Evolutionary conservation across 192 early-diverging fungal genomes (phyloP).

Genomic region (Coemansia sp.): DNA sequence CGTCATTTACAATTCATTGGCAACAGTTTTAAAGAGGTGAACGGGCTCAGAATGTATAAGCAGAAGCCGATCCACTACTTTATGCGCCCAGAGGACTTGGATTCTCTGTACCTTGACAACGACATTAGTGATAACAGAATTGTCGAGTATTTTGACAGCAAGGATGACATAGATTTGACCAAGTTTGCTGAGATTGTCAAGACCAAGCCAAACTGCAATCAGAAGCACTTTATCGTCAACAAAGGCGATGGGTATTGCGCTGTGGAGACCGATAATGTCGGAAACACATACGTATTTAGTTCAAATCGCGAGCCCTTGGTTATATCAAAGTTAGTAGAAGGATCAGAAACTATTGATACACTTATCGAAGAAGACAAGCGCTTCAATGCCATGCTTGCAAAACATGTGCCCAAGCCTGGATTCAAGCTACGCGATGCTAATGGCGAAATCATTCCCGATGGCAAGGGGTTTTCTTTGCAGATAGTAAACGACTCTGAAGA

Average conservation of each 20-base stretch:
- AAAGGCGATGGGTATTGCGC: neutral
- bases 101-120: neutral
- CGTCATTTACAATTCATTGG: neutral
- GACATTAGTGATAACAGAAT: neutral
- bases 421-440: too few relatives aligned
- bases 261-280: too few relatives aligned
- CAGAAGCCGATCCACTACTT: neutral
- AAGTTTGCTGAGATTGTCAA: neutral
- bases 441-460: too few relatives aligned
- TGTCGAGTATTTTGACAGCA: slow-evolving; percentile 4
- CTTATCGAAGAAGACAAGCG: neutral
- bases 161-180: too few relatives aligned
- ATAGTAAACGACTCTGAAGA: neutral
- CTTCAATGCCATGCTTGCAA: neutral
- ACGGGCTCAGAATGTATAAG: neutral
- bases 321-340: neutral
- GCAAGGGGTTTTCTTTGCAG: neutral
- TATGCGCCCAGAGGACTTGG: too few relatives aligned
- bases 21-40: neutral
- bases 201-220: neutral
- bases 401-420: too few relatives aligned
- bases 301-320: neutral
- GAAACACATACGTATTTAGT: neutral
- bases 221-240: neutral
- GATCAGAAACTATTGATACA: neutral